Percentiles rank a stretch among this genome's conserved stretches.
These are phyloP conservation scores for Microsporum ferrugineum DNA, from an alignment of 2,329 filamentous ascomycete genomes.

Conservation along the genomic window DNA sequence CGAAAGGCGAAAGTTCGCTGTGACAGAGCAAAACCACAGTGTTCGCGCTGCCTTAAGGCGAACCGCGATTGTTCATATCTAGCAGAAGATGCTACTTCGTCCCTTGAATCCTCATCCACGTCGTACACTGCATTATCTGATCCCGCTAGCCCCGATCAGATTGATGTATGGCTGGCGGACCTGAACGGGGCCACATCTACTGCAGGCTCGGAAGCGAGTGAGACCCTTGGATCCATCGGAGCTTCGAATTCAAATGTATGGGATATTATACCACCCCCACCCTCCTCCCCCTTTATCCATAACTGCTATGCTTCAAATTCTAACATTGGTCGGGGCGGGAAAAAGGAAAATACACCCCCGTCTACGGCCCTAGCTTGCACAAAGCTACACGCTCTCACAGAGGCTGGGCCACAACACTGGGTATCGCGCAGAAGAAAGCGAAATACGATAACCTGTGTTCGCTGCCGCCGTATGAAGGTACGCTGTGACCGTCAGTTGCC, in stretches of 20 bases:
- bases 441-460: conserved; percentile 7
- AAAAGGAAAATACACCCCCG: not conserved
- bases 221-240: not conserved
- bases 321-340: not conserved
- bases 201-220: not conserved
- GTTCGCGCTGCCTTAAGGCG: conserved; percentile 78
- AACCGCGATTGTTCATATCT: conserved; percentile 52
- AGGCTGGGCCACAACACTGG: not conserved
- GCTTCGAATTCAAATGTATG: not conserved
- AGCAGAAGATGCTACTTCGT: not conserved
- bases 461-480: conserved; percentile 12
- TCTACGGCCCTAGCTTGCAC: not conserved
- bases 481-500: conserved; percentile 10
- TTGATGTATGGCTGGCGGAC: not conserved
- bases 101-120: not conserved
- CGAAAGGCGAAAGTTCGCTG: conserved; percentile 36
- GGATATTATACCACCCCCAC: not conserved
- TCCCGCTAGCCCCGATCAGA: not conserved
- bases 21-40: conserved; percentile 58
- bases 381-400: not conserved
- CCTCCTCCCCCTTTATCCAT: not conserved
- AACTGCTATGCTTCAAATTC: not conserved
- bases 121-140: conserved; percentile 2
- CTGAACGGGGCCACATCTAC: not conserved
- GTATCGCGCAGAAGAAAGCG: conserved; percentile 7